Base-by-base conservation (phyloP, 2,329 filamentous ascomycete genomes). In the Ceratocystis cacaofunesta region DNA sequence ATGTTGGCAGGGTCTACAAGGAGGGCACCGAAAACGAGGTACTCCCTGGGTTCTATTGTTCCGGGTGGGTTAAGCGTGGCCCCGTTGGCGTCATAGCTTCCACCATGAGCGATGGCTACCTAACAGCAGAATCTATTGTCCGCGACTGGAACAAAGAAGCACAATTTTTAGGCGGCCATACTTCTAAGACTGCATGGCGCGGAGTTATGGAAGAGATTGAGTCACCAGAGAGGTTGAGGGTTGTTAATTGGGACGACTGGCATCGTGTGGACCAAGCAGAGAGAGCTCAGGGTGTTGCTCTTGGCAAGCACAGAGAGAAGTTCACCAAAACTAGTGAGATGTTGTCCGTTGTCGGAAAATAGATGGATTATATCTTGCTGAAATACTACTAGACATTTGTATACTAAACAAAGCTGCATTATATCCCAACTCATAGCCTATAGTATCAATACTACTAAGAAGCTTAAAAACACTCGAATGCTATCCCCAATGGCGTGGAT, bases 61-160 rank as follows among this genome's bases (percentile, higher is more conserved):
- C 92, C 17, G 94, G 94, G 0, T 99, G 94, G 94, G 91, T 96
- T 8, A 97, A 97, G 77, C 84, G 88, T 44, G 94, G 94, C 0
- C 92, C 94, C 0, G 96, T 91, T 0, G 94, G 94, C 1, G 92
- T 97, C 2, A 99, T 99, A 73, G 92, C 92, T 1, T 91, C 87
- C 36, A 99, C 94, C 0, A 95, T 99, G 90, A 84, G 88, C 67
- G 94, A 99, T 73, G 92, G 94, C 0, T 99, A 97, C 71, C 82
- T 83, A 7, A 96, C 91, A 0, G 94, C 86, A 0, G 92, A 96
- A 72, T 85, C 87, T 2, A 88, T 99, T 68, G 83, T 83, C 0
- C 77, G 82, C n/a, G 94, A 99, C 72, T 92, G 90, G 87, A 70
- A 73, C 17, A 72, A 76, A 0, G 75, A 75, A 1, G 71, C 69